Evolutionary conservation across 805 yeast species (phyloP).

Genomic region (Saturnispora serradocipensis): DNA sequence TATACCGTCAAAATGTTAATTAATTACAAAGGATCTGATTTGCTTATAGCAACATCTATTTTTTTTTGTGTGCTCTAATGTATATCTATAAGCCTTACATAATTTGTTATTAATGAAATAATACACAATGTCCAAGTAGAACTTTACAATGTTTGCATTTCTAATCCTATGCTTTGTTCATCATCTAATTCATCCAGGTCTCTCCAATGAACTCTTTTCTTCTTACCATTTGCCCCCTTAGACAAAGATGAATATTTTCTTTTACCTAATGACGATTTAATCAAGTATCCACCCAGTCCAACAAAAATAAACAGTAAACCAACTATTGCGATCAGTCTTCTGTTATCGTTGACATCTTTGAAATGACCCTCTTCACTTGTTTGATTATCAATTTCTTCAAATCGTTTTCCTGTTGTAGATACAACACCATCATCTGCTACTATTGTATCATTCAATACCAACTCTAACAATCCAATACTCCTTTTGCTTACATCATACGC

Average conservation of each 20-base stretch:
- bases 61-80: background rate
- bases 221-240: slow-evolving; percentile 15
- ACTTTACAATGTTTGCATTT: background rate
- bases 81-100: background rate
- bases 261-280: slow-evolving; percentile 1
- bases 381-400: background rate
- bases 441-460: slow-evolving; percentile 13
- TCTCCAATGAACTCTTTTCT: slow-evolving; percentile 29
- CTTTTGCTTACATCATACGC: slow-evolving; percentile 71
- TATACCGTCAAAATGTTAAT: background rate
- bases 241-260: slow-evolving; percentile 3
- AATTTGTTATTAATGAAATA: background rate
- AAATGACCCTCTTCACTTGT: background rate
- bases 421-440: slow-evolving; percentile 10
- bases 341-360: background rate
- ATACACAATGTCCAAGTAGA: background rate
- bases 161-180: slow-evolving; percentile 1
- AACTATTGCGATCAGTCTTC: slow-evolving; percentile 4
- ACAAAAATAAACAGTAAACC: slow-evolving; percentile 2
- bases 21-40: background rate
- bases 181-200: slow-evolving; percentile 15
- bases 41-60: background rate
- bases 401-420: background rate
- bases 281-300: slow-evolving; percentile 4
- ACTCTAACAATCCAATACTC: slow-evolving; percentile 62